A percentile compares a stretch with the other conserved stretches of the same genome.
Evolutionary conservation across 345 rosid genomes (phyloP).

Genomic region (Rhodamnia argentea): DNA sequence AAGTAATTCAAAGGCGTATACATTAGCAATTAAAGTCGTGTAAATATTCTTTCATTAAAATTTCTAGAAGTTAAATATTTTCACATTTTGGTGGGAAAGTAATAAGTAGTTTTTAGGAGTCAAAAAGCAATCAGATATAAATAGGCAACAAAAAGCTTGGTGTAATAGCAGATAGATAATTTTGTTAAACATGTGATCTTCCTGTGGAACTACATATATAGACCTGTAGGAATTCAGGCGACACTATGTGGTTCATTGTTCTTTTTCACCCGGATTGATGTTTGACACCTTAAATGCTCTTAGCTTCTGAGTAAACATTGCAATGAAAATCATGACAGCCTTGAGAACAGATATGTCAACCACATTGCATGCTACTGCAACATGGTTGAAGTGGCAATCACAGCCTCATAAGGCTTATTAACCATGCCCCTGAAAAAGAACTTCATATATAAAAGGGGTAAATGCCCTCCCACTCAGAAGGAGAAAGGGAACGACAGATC

Average conservation of each 20-base stretch:
- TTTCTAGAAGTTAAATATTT: neutral
- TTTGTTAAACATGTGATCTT: neutral
- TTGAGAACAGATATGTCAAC: neutral
- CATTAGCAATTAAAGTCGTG: neutral
- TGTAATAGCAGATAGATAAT: neutral
- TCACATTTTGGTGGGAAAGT: neutral
- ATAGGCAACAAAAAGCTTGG: neutral
- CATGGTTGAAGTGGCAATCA: neutral
- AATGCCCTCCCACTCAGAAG: neutral
- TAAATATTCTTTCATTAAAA: neutral
- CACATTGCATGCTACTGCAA: neutral
- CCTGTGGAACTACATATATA: neutral
- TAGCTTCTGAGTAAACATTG: neutral
- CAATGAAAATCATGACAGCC: neutral
- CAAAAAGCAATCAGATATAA: neutral
- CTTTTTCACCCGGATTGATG: neutral
- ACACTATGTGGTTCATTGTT: neutral
- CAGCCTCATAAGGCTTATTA: neutral
- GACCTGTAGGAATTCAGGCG: neutral
- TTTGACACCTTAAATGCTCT: neutral
- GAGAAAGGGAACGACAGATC: neutral
- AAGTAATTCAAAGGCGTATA: neutral
- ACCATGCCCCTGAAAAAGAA: neutral
- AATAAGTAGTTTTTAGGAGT: neutral
- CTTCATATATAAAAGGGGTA: neutral